These are phyloP conservation scores for Lunasporangiospora selenospora DNA, from an alignment of 192 early-diverging fungal species.

Conservation along the genomic window DNA sequence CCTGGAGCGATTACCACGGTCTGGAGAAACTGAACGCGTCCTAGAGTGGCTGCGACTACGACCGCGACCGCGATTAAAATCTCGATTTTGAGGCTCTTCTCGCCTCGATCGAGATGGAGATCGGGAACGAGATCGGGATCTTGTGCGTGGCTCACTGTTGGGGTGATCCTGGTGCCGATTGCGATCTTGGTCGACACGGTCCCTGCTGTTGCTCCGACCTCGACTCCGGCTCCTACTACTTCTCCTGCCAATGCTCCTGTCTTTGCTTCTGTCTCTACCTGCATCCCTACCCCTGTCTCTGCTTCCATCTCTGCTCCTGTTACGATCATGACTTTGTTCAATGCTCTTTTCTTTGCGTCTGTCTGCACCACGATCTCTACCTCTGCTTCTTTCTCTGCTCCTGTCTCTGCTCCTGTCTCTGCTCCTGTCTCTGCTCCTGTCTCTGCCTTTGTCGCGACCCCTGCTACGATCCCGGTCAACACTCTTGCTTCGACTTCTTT, in stretches of 20 bases:
- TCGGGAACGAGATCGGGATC: conserved; percentile 9
- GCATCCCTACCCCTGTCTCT: conserved; percentile 7
- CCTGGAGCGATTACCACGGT: background rate
- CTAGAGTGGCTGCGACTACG: background rate
- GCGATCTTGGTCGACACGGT: background rate
- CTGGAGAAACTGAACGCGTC: background rate
- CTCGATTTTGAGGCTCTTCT: conserved; percentile 3
- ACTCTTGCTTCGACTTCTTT: background rate
- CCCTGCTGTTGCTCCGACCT: conserved; percentile 1
- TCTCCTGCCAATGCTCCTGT: conserved; percentile 11
- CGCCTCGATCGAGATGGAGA: conserved; percentile 1
- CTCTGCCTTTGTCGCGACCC: background rate
- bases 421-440: conserved; percentile 16
- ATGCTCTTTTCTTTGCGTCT: too few relatives aligned
- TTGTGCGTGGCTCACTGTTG: too few relatives aligned
- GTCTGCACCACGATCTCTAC: too few relatives aligned
- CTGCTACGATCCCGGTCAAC: background rate
- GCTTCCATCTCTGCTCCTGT: conserved; percentile 4
- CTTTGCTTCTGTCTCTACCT: conserved; percentile 14
- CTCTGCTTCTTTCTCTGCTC: background rate
- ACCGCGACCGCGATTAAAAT: background rate
- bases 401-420: conserved; percentile 3
- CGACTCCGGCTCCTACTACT: conserved; percentile 7
- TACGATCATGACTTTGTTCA: conserved; percentile 17
- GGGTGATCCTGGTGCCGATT: too few relatives aligned